Conservation (phyloP, 306 rosid genomes). For the Castanopsis chinensis region DNA sequence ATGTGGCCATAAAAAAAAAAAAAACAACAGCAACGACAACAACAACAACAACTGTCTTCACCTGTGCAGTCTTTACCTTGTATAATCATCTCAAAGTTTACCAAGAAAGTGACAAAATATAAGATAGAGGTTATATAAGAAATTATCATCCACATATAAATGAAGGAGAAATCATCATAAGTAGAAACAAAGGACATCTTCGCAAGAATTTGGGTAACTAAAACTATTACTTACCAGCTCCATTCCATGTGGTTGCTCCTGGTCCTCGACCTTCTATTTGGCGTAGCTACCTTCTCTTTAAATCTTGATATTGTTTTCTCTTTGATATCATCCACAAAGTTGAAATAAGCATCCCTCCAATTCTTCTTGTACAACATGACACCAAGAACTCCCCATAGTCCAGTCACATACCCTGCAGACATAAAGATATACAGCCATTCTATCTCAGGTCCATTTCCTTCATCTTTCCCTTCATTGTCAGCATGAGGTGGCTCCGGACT, state of each 20-base stretch:
- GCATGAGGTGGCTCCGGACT: not conserved
- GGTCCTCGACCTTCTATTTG: not conserved
- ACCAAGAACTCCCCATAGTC: slow-evolving; percentile 9
- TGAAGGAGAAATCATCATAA: not conserved
- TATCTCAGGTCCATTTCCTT: not conserved
- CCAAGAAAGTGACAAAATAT: not conserved
- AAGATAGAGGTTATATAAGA: not conserved
- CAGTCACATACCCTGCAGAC: slow-evolving; percentile 5
- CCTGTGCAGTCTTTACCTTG: not conserved
- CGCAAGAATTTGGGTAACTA: not conserved
- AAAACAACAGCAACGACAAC: too few relatives aligned
- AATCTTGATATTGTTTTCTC: not conserved
- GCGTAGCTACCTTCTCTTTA: not conserved
- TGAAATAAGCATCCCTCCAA: slow-evolving; percentile 4
- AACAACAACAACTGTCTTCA: too few relatives aligned
- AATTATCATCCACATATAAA: not conserved
- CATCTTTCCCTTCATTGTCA: not conserved
- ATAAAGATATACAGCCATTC: slow-evolving; percentile 14
- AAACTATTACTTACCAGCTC: not conserved
- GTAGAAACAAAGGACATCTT: not conserved
- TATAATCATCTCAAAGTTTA: not conserved
- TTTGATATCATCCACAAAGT: not conserved
- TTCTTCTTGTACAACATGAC: not conserved
- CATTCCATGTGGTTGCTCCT: not conserved
- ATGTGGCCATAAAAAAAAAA: too few relatives aligned